Base-by-base conservation (phyloP, 352 stramenopile genomes). In the Globisporangium lucens region DNA sequence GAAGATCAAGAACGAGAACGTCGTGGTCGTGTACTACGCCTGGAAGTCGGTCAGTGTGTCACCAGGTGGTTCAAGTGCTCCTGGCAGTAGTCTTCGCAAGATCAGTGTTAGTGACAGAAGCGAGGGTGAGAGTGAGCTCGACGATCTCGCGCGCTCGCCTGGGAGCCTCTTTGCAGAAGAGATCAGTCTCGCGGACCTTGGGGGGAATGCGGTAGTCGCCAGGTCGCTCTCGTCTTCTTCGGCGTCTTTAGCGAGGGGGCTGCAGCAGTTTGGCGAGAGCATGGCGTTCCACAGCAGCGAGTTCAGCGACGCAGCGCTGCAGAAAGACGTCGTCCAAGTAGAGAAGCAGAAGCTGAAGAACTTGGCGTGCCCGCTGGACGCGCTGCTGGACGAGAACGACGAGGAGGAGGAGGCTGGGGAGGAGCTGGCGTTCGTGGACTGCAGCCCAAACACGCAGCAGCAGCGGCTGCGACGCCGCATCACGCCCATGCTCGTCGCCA, bases 11-110 rank as follows among this genome's bases (percentile, higher is more conserved):
- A 81, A 77, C 64, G 81, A 91, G 73, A 82, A 90, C 59, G 78
- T 93, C 30, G 83, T 89, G 13, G 75, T 88, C n/a, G 78, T 93
- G 12, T 88, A 76, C 43, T 93, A 93, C 61, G 41, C 75, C 30
- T 93, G 85, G 85, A 57, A 53, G 15, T 49, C 41, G 7, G 13
- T 3, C 6, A 4, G 46, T n/a, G 6, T 36, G 41, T 24, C n/a
- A 60, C 13, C 1, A 36, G 35, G 53, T 15, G 36, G 10, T 13
- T 43, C 36, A 43, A 46, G 52, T 35, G 38, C 38, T 43, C 15
- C 36, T 36, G 51, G 8, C 4, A 12, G 8, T 13, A 13, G 49
- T 33, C 49, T 17, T 20, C 49, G 49, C 9, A 56, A 58, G 27
- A 15, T 58, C 5, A n/a, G 17, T 62, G 56, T 4, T 22, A 62